These are phyloP conservation scores for Syzygium aromaticum DNA, from an alignment of 345 rosid species.

Conservation along the genomic window DNA sequence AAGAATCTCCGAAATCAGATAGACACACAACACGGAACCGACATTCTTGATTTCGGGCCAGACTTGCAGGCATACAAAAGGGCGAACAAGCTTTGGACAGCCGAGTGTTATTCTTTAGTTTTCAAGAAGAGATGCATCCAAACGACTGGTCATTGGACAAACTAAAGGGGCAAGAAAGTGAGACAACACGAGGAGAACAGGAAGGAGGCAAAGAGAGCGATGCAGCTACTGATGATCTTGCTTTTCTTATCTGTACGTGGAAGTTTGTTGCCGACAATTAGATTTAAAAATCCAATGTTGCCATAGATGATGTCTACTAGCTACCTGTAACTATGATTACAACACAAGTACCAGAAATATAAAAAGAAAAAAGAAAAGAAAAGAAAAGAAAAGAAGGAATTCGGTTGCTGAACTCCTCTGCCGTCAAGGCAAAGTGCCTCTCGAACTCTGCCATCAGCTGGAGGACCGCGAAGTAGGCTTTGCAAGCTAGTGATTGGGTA, in stretches of 20 bases:
- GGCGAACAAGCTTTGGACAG: not conserved
- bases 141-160: not conserved
- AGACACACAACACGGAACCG: not conserved
- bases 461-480: not conserved
- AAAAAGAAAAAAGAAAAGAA: not conserved
- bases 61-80: not conserved
- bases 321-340: not conserved
- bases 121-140: not conserved
- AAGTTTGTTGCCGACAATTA: not conserved
- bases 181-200: not conserved
- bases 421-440: not conserved
- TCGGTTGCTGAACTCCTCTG: not conserved
- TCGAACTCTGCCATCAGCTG: not conserved
- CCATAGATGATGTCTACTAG: not conserved
- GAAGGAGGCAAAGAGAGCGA: not conserved
- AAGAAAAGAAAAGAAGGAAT: not conserved
- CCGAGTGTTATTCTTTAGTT: not conserved
- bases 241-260: not conserved
- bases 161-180: not conserved
- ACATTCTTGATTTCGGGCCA: not conserved
- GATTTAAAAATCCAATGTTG: not conserved
- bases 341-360: not conserved
- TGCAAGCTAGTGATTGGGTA: not conserved
- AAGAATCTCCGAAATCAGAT: not conserved
- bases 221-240: not conserved